A percentile compares a stretch with the other conserved stretches of the same genome.
Evolutionary conservation across 1,139 yeast genomes (phyloP).

Genomic region (Nakaseomyces kungkrabaensis): DNA sequence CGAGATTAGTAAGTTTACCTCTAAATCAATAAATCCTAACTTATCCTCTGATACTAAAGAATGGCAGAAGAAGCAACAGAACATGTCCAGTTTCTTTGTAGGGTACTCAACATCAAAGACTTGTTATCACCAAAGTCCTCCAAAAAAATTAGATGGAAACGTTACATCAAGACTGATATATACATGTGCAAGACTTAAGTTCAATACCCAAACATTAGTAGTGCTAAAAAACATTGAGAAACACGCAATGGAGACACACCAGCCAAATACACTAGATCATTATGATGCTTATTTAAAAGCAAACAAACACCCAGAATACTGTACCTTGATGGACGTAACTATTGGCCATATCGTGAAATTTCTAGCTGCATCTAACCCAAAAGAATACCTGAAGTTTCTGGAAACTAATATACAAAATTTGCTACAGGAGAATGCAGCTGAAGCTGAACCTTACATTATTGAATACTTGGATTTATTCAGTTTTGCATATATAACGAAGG

Average conservation of each 20-base stretch:
- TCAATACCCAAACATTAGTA: constrained; percentile 15
- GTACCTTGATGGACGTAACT: constrained; percentile 19
- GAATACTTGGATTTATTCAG: constrained; percentile 24
- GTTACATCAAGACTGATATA: constrained; percentile 17
- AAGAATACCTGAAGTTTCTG: constrained; percentile 18
- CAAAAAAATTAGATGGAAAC: constrained; percentile 14
- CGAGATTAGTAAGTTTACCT: background rate
- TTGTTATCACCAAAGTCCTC: constrained; percentile 19
- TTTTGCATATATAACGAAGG: constrained; percentile 17
- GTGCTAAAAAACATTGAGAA: constrained; percentile 18
- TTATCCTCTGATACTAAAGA: background rate
- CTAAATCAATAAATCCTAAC: constrained; percentile 2
- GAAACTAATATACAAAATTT: constrained; percentile 17
- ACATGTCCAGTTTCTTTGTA: constrained; percentile 14
- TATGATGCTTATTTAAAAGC: constrained; percentile 12
- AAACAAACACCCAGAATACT: constrained; percentile 10
- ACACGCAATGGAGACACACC: constrained; percentile 7
- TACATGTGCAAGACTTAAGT: constrained; percentile 18
- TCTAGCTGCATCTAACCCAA: constrained; percentile 27
- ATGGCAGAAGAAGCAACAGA: constrained; percentile 12
- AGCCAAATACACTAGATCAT: constrained; percentile 14
- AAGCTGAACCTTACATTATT: constrained; percentile 6
- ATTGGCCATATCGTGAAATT: constrained; percentile 21
- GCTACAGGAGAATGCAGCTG: constrained; percentile 5
- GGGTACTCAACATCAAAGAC: constrained; percentile 23